These are phyloP conservation scores for Phaffomyces opuntiae DNA, from an alignment of 805 yeast species.

Conservation along the genomic window DNA sequence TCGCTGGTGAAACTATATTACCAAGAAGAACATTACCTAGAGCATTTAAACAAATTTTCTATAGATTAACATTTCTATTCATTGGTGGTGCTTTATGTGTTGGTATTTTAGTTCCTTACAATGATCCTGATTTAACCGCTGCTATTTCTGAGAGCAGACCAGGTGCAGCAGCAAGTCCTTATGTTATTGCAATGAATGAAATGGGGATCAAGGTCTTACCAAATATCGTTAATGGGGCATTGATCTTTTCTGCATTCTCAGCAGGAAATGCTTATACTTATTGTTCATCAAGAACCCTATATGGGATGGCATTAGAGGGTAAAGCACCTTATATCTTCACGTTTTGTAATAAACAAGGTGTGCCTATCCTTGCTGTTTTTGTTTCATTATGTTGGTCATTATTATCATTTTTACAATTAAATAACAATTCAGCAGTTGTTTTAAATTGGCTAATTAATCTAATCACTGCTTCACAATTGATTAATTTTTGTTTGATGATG, in stretches of 20 bases:
- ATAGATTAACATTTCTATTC: slow-evolving; percentile 60
- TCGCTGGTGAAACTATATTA: slow-evolving; percentile 72
- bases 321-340: slow-evolving; percentile 65
- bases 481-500: slow-evolving; percentile 51
- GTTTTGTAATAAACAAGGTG: slow-evolving; percentile 58
- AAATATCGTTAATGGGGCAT: slow-evolving; percentile 69
- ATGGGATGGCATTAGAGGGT: slow-evolving; percentile 65
- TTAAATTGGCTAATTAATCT: slow-evolving; percentile 67
- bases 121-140: slow-evolving; percentile 51
- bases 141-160: slow-evolving; percentile 58
- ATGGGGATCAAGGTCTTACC: slow-evolving; percentile 63
- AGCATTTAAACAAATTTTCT: slow-evolving; percentile 71
- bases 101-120: slow-evolving; percentile 67
- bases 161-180: slow-evolving; percentile 77
- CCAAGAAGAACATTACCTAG: slow-evolving; percentile 69
- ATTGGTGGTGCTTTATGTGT: slow-evolving; percentile 71
- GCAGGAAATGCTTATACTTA: slow-evolving; percentile 81
- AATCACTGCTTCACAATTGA: slow-evolving; percentile 63
- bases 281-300: slow-evolving; percentile 62
- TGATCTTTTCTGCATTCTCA: slow-evolving; percentile 69
- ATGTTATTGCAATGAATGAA: slow-evolving; percentile 74
- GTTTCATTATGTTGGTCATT: slow-evolving; percentile 53
- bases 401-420: slow-evolving; percentile 57
- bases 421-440: slow-evolving; percentile 52
- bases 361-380: slow-evolving; percentile 54